phyloP scores from a whole-genome alignment of 148 eudicot species.

The Rhododendron molle region DNA sequence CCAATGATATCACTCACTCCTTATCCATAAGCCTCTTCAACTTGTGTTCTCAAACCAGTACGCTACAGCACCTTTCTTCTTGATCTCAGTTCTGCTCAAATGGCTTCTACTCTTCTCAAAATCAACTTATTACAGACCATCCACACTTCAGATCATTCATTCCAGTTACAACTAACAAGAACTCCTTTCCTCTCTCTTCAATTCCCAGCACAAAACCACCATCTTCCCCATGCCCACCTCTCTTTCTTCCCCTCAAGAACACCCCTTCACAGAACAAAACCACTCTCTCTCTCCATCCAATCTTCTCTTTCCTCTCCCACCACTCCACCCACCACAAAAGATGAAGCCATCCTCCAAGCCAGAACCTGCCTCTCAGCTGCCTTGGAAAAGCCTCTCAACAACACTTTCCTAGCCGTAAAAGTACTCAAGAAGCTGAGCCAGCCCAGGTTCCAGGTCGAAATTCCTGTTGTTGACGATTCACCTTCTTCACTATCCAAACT shows the following conservation, averaged over 20 bases:
- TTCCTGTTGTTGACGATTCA: constrained; percentile 74
- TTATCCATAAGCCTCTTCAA: not conserved
- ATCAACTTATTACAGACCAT: constrained; percentile 30
- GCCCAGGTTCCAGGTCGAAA: constrained; percentile 70
- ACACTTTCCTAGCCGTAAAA: constrained; percentile 58
- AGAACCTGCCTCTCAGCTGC: constrained; percentile 61
- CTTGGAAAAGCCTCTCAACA: constrained; percentile 74
- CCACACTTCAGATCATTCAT: constrained; percentile 13
- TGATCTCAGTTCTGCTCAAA: constrained; percentile 10
- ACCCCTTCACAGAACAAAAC: constrained; percentile 11
- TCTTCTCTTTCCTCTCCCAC: constrained; percentile 43
- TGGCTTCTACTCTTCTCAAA: constrained; percentile 52
- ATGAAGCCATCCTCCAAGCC: constrained; percentile 84
- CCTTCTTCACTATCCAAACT: constrained; percentile 48
- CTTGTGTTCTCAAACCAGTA: not conserved
- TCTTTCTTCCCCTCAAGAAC: constrained; percentile 5
- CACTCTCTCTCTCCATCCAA: constrained; percentile 14
- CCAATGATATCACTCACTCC: not conserved
- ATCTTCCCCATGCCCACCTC: not conserved
- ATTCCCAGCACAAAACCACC: not conserved
- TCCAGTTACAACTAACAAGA: constrained; percentile 22
- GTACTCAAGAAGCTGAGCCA: constrained; percentile 62
- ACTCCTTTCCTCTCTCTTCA: constrained; percentile 14
- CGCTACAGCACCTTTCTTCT: not conserved
- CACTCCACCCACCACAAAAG: constrained; percentile 65